phyloP scores from a whole-genome alignment of 2,329 filamentous ascomycete genomes.

The Scytalidium lignicola region DNA sequence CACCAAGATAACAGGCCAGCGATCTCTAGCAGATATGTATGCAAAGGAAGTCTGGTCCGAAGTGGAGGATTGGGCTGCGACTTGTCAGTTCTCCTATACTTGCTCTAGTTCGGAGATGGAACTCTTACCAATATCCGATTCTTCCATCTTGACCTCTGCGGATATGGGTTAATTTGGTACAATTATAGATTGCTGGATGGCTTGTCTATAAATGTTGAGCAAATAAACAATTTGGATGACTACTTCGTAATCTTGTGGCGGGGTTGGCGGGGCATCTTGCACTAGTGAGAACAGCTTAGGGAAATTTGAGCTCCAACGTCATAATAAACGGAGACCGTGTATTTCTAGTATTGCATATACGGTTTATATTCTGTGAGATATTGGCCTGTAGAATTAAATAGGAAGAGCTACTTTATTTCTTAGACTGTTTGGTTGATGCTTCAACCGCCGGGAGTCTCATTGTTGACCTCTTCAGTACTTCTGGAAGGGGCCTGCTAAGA shows the following conservation, averaged over 20 bases:
- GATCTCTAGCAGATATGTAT: slow-evolving; percentile 73
- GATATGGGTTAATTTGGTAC: background rate
- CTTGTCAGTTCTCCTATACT: slow-evolving; percentile 4
- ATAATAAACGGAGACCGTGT: too few species aligned
- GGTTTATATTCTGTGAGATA: too few species aligned
- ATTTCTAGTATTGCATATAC: too few species aligned
- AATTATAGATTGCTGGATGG: background rate
- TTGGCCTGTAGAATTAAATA: too few species aligned
- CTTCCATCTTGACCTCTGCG: background rate
- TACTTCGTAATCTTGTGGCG: background rate
- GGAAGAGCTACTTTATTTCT: too few species aligned
- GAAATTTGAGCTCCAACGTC: too few species aligned
- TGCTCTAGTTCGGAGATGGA: background rate
- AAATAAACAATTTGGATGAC: background rate
- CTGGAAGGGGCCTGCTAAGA: too few species aligned
- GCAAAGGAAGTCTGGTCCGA: slow-evolving; percentile 83
- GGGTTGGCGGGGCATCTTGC: background rate
- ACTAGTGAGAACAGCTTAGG: background rate
- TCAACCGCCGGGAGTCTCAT: too few species aligned
- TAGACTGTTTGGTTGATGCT: too few species aligned
- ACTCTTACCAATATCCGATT: background rate
- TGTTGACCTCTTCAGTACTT: too few species aligned
- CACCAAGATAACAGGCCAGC: slow-evolving; percentile 93
- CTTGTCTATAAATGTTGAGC: background rate
- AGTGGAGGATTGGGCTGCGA: slow-evolving; percentile 68